A percentile compares a stretch with the other conserved stretches of the same genome.
These are phyloP conservation scores for Termitomyces sp. DNA, from an alignment of 768 basidiomycete species.

Conservation along the genomic window DNA sequence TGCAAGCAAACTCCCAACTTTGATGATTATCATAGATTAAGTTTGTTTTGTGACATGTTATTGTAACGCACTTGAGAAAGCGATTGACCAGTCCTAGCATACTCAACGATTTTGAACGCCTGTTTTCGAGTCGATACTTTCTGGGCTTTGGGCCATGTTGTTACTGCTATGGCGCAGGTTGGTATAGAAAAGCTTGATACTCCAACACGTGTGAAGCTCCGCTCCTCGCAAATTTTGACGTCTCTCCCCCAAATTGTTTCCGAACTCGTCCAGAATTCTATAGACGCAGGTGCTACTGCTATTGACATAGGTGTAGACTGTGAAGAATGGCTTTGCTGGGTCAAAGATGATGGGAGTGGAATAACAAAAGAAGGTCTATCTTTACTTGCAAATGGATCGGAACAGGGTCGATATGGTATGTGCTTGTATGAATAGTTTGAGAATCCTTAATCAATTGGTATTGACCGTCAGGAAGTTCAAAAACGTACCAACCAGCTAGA, in stretches of 20 bases:
- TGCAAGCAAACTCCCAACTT: too few relatives aligned
- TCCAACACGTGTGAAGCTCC: constrained; percentile 64
- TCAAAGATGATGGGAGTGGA: constrained; percentile 81
- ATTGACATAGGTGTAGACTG: constrained; percentile 73
- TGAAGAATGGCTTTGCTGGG: constrained; percentile 78
- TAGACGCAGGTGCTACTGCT: constrained; percentile 71
- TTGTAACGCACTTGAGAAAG: neutral
- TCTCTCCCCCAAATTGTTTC: constrained; percentile 75
- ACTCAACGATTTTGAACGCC: neutral
- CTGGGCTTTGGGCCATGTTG: neutral
- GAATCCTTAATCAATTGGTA: neutral
- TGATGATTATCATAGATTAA: too few relatives aligned
- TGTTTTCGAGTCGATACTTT: neutral
- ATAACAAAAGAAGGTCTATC: constrained; percentile 58
- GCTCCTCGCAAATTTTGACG: constrained; percentile 82
- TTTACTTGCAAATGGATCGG: constrained; percentile 44
- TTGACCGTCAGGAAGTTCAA: constrained; percentile 60
- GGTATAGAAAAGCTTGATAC: constrained; percentile 46
- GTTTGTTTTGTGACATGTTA: too few relatives aligned
- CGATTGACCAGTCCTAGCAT: neutral
- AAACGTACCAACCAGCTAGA: constrained; percentile 49
- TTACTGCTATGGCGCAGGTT: neutral
- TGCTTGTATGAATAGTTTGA: neutral
- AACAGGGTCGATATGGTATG: constrained; percentile 67
- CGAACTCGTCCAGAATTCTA: constrained; percentile 85